A percentile compares a stretch with the other conserved stretches of the same genome.
phyloP scores from a whole-genome alignment of 169 alveolate genomes.

The Plasmodium knowlesi region DNA sequence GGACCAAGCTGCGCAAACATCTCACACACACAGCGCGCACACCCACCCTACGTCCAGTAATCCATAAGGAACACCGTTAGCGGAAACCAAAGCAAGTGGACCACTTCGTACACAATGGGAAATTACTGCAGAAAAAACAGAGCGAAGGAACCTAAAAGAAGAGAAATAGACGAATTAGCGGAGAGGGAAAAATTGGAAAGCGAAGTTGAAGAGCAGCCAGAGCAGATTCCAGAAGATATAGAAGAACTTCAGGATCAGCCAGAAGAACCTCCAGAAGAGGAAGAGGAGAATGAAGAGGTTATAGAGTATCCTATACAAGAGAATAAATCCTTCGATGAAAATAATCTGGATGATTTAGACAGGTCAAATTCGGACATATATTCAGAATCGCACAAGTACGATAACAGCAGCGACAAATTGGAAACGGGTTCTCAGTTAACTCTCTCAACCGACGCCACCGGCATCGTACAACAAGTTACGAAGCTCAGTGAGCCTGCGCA shows the following conservation, averaged over 20 bases:
- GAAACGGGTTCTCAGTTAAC: conserved; percentile 72
- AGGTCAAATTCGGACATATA: conserved; percentile 67
- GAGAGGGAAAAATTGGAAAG: conserved; percentile 33
- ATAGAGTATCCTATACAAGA: conserved; percentile 73
- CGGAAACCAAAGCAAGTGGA: background rate
- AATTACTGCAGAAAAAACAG: conserved; percentile 74
- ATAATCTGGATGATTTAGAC: conserved; percentile 49
- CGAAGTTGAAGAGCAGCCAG: conserved; percentile 22
- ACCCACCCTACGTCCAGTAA: background rate
- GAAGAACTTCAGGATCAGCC: conserved; percentile 40
- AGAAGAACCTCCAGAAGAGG: conserved; percentile 62
- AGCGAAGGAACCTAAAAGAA: conserved; percentile 83
- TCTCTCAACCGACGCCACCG: conserved; percentile 74
- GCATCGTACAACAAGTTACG: conserved; percentile 76
- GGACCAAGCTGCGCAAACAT: background rate
- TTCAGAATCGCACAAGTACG: conserved; percentile 69
- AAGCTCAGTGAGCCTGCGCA: conserved; percentile 76
- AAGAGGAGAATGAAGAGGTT: conserved; percentile 30
- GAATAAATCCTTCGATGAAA: conserved; percentile 62
- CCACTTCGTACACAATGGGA: conserved; percentile 52
- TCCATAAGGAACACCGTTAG: background rate
- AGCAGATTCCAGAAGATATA: conserved; percentile 66
- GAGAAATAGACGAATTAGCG: conserved; percentile 78
- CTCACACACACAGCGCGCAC: background rate
- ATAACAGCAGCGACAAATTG: conserved; percentile 64